Conservation (phyloP, 1,139 yeast genomes). For the Saccharomyces hybrid region DNA sequence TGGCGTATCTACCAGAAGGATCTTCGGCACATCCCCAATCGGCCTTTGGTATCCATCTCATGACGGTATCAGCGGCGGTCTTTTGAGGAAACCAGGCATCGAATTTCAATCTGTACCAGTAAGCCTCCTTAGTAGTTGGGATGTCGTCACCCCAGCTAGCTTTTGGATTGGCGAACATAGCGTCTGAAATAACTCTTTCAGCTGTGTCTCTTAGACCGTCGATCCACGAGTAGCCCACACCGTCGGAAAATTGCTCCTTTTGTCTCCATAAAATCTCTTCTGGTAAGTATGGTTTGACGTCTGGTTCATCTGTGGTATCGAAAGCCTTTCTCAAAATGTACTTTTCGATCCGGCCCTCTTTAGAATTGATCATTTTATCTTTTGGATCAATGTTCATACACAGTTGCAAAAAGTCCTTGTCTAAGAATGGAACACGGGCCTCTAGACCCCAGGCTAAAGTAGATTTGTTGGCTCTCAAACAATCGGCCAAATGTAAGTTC, state of each 20-base stretch:
- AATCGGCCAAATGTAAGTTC: slow-evolving; percentile 94
- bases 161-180: slow-evolving; percentile 80
- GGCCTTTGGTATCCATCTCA: slow-evolving; percentile 99
- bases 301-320: slow-evolving; percentile 71
- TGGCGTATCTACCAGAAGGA: slow-evolving; percentile 95
- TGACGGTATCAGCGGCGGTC: slow-evolving; percentile 92
- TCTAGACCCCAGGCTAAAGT: slow-evolving; percentile 99
- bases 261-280: slow-evolving; percentile 97
- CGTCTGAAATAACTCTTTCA: slow-evolving; percentile 77
- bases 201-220: slow-evolving; percentile 96
- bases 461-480: slow-evolving; percentile 97
- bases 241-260: slow-evolving; percentile 98
- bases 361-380: slow-evolving; percentile 72
- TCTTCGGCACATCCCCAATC: slow-evolving; percentile 99
- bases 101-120: slow-evolving; percentile 95
- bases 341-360: slow-evolving; percentile 77
- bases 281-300: slow-evolving; percentile 77
- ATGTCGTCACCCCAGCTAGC: slow-evolving; percentile 93
- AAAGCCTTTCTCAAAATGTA: slow-evolving; percentile 94
- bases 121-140: slow-evolving; percentile 97
- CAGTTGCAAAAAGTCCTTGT: slow-evolving; percentile 81
- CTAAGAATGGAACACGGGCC: slow-evolving; percentile 98
- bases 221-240: slow-evolving; percentile 99
- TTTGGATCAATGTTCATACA: slow-evolving; percentile 92
- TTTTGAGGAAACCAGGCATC: slow-evolving; percentile 83